Conservation (phyloP, 192 early-diverging fungal genomes). For the Backusella mclennaniae region DNA sequence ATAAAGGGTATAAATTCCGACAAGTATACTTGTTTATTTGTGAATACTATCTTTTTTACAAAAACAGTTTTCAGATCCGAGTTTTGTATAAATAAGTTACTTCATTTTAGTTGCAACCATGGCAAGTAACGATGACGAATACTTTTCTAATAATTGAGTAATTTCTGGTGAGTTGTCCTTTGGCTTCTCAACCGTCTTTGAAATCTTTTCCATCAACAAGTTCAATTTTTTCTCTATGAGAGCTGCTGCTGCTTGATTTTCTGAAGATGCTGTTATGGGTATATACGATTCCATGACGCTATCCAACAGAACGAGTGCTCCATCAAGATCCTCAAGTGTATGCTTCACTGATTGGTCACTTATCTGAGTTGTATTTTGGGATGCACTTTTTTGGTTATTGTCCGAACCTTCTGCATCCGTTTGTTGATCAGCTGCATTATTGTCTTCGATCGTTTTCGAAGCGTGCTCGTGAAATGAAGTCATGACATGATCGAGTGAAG, state of each 20-base stretch:
- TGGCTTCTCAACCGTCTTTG: constrained; percentile 5
- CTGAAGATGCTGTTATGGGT: not conserved
- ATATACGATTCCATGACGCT: constrained; percentile 9
- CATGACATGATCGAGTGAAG: constrained; percentile 3
- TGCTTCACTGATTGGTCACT: not conserved
- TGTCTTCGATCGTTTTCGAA: not conserved
- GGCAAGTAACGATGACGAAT: not conserved
- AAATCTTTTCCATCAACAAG: not conserved
- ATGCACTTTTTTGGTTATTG: not conserved
- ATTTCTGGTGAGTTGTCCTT: not conserved
- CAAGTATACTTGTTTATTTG: not conserved
- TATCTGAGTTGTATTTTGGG: not conserved
- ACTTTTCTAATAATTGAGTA: constrained; percentile 6
- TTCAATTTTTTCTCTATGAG: constrained; percentile 6
- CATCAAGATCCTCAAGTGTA: not conserved
- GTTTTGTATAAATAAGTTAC: not conserved
- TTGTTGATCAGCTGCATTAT: not conserved
- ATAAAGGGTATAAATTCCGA: not conserved
- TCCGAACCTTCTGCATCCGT: no score
- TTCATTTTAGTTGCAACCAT: constrained; percentile 11
- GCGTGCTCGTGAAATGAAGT: not conserved
- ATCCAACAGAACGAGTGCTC: not conserved
- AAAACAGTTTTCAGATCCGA: not conserved
- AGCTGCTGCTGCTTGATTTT: not conserved
- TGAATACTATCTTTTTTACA: not conserved